Evolutionary conservation across 1,284 basidiomycete genomes (phyloP).

Genomic region (Pseudozyma sp.): DNA sequence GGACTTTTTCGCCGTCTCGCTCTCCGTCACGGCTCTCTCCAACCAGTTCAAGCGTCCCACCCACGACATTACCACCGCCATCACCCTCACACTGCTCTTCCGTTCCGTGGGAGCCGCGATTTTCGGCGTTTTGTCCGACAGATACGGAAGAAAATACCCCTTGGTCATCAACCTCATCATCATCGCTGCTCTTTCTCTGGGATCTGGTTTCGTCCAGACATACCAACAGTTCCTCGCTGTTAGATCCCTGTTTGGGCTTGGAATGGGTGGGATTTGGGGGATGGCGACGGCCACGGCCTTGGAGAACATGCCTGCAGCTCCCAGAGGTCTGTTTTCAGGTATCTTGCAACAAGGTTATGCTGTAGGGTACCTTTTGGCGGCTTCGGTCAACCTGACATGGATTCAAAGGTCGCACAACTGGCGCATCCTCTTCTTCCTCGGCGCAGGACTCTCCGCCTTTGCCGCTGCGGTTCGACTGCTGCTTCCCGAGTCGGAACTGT

Average conservation of each 20-base stretch:
- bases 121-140: conserved; percentile 73
- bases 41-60: conserved; percentile 30
- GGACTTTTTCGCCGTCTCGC: conserved; percentile 66
- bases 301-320: conserved; percentile 87
- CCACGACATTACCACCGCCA: conserved; percentile 72
- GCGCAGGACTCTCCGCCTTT: conserved; percentile 77
- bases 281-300: conserved; percentile 72
- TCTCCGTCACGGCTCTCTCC: conserved; percentile 49
- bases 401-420: conserved; percentile 70
- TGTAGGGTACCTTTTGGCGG: conserved; percentile 72
- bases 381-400: conserved; percentile 79
- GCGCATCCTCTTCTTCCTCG: conserved; percentile 71
- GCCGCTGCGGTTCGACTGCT: conserved; percentile 79
- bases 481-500: conserved; percentile 85
- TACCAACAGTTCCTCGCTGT: conserved; percentile 72
- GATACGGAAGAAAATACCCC: conserved; percentile 93
- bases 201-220: conserved; percentile 72
- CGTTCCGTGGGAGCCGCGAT: conserved; percentile 86
- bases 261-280: conserved; percentile 74
- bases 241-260: conserved; percentile 71
- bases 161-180: conserved; percentile 75
- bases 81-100: conserved; percentile 92
- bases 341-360: conserved; percentile 86
- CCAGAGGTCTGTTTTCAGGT: conserved; percentile 86
- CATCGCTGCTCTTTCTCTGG: conserved; percentile 77